A percentile compares a stretch with the other conserved stretches of the same genome.
Conservation (phyloP, 73 alveolate genomes). For the Symbiodinium pilosum region DNA sequence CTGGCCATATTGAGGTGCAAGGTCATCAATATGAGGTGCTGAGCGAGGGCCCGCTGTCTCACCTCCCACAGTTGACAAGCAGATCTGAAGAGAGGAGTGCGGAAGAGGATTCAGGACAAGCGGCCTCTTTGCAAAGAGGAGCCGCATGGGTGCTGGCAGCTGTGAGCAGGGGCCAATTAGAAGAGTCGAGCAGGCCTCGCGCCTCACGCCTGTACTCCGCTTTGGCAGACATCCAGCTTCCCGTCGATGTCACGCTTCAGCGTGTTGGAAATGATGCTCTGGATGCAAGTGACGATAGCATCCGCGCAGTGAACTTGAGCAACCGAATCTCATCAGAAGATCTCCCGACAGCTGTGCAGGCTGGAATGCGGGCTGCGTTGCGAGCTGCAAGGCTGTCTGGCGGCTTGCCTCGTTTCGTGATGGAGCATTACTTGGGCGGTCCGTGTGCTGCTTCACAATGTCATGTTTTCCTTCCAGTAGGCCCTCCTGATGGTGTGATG, state of each 20-base stretch:
- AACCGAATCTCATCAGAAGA: background rate
- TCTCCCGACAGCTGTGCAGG: background rate
- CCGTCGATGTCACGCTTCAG: background rate
- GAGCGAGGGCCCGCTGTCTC: background rate
- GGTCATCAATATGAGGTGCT: background rate
- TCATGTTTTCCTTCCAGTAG: background rate
- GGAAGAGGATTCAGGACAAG: too few species aligned
- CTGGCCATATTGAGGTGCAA: background rate
- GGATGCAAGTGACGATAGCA: slow-evolving; percentile 19
- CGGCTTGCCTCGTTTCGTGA: background rate
- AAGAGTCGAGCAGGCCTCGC: background rate
- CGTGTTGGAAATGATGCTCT: background rate
- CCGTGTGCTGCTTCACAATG: background rate
- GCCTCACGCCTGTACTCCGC: background rate
- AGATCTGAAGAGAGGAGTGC: background rate
- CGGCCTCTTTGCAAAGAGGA: background rate
- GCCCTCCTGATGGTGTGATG: background rate
- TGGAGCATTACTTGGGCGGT: slow-evolving; percentile 2
- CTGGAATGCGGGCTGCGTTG: background rate
- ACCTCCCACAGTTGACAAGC: background rate
- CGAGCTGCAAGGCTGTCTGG: background rate
- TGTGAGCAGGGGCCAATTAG: background rate
- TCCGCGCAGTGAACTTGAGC: background rate
- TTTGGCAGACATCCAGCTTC: background rate
- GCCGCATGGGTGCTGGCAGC: background rate